phyloP scores from a whole-genome alignment of 31 red algal species.

The Pterothamnion heteromorphum region DNA sequence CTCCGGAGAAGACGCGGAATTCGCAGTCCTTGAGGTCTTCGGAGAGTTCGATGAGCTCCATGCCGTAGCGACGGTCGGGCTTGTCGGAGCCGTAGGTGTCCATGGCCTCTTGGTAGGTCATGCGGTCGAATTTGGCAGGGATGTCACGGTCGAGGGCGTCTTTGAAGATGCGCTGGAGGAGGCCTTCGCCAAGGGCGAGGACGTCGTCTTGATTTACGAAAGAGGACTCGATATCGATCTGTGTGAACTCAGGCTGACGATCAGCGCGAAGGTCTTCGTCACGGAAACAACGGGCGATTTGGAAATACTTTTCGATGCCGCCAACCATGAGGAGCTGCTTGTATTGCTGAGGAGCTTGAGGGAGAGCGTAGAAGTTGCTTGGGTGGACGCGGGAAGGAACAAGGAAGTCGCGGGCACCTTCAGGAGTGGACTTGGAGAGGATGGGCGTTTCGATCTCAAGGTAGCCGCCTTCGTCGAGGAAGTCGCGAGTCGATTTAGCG shows the following conservation, averaged over 20 bases:
- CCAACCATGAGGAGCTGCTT: slow-evolving; percentile 97
- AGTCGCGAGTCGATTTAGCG: slow-evolving; percentile 64
- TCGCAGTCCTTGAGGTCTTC: slow-evolving; percentile 53
- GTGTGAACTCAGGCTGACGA: slow-evolving; percentile 99
- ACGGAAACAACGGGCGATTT: slow-evolving; percentile 94
- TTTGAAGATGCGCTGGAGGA: slow-evolving; percentile 54
- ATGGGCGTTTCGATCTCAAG: slow-evolving; percentile 96
- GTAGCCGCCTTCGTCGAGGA: slow-evolving; percentile 74
- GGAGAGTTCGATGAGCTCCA: slow-evolving; percentile 59
- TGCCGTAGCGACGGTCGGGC: slow-evolving; percentile 91
- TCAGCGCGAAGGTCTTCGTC: slow-evolving; percentile 96
- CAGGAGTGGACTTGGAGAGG: slow-evolving; percentile 92
- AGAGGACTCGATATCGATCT: slow-evolving; percentile 95
- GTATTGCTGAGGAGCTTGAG: slow-evolving; percentile 96
- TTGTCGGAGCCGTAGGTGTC: slow-evolving; percentile 84
- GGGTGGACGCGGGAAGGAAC: slow-evolving; percentile 92
- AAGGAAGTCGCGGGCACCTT: slow-evolving; percentile 96
- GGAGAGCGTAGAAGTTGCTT: slow-evolving; percentile 87
- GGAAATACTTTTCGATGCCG: slow-evolving; percentile 97
- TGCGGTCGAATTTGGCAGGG: slow-evolving; percentile 54
- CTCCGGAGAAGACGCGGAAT: slow-evolving; percentile 45
- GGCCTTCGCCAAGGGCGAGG: slow-evolving; percentile 69
- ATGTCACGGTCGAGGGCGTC: slow-evolving; percentile 51
- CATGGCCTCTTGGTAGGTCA: slow-evolving; percentile 86
- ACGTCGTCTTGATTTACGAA: slow-evolving; percentile 89